A percentile compares a stretch with the other conserved stretches of the same genome.
Evolutionary conservation across 176 grass and related monocot genomes (phyloP).

Genomic region (Carex myosuroides): DNA sequence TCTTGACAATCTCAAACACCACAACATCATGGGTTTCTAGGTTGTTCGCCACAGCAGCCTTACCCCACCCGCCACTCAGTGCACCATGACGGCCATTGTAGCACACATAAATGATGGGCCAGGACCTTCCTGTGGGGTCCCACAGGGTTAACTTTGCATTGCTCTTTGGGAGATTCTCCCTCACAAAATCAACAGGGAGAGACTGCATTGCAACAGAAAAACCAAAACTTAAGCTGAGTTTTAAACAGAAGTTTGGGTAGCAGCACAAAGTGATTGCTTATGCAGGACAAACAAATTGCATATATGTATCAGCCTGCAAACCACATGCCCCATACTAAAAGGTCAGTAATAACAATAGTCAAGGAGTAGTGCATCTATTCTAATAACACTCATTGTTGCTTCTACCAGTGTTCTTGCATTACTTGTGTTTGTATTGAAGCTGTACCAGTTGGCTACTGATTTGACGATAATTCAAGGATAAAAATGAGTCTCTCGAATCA

Average conservation of each 20-base stretch:
- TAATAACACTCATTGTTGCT: not conserved
- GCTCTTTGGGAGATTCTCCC: constrained; percentile 35
- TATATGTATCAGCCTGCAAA: not conserved
- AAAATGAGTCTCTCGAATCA: not conserved
- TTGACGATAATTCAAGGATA: not conserved
- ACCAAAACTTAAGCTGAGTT: not conserved
- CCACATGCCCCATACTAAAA: not conserved
- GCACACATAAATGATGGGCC: constrained; percentile 57
- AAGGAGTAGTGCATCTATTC: not conserved
- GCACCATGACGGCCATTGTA: constrained; percentile 26
- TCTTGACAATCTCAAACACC: constrained; percentile 69
- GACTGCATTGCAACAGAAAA: constrained; percentile 40
- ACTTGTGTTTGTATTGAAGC: not conserved
- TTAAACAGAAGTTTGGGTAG: not conserved
- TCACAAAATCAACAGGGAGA: constrained; percentile 44
- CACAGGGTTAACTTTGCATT: constrained; percentile 50
- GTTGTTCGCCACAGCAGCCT: constrained; percentile 61
- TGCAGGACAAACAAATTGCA: not conserved
- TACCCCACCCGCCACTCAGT: constrained; percentile 77
- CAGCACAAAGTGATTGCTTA: not conserved
- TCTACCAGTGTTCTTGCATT: not conserved
- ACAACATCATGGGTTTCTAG: constrained; percentile 69
- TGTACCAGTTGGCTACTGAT: not conserved
- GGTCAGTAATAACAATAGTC: not conserved
- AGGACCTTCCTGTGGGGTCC: constrained; percentile 61